Percentiles rank a stretch among this genome's conserved stretches.
Evolutionary conservation across 352 stramenopile species (phyloP).

Genomic region (Globisporangium echinulatum): DNA sequence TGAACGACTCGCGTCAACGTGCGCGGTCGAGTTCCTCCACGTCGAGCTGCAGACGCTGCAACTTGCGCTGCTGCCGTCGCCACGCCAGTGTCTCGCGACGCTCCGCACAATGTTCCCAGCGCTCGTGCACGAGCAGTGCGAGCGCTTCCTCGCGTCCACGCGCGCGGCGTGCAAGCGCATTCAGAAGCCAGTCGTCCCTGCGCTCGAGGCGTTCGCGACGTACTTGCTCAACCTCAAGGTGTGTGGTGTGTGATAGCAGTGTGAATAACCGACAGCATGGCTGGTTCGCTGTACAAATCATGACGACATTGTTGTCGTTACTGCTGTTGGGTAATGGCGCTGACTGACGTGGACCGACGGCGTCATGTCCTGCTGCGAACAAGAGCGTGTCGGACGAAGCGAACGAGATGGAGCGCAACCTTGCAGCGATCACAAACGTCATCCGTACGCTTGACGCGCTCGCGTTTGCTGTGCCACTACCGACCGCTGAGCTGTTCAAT

Average conservation of each 20-base stretch:
- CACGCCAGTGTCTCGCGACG: slow-evolving; percentile 26
- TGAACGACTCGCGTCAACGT: slow-evolving; percentile 10
- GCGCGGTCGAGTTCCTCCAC: slow-evolving; percentile 34
- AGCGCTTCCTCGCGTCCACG: slow-evolving; percentile 39
- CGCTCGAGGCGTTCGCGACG: slow-evolving; percentile 34
- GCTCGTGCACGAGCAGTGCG: slow-evolving; percentile 38
- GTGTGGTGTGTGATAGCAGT: neutral
- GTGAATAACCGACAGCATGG: no score
- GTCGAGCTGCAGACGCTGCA: slow-evolving; percentile 38
- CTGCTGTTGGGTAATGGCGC: neutral
- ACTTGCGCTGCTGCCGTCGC: slow-evolving; percentile 31
- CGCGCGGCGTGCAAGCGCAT: slow-evolving; percentile 29
- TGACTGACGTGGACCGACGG: neutral
- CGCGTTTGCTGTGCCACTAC: slow-evolving; percentile 21
- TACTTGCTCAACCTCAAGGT: slow-evolving; percentile 56
- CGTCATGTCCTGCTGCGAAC: no score
- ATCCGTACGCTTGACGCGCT: slow-evolving; percentile 28
- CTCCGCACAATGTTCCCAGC: slow-evolving; percentile 33
- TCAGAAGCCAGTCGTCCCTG: slow-evolving; percentile 27
- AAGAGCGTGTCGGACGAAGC: slow-evolving; percentile 44
- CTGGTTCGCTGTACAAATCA: no score
- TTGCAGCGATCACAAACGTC: slow-evolving; percentile 41
- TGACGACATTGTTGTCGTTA: neutral
- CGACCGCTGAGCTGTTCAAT: slow-evolving; percentile 23
- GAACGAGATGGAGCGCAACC: slow-evolving; percentile 37